Evolutionary conservation across 441 rosid genomes (phyloP).

Genomic region (Bruguiera hainesii): DNA sequence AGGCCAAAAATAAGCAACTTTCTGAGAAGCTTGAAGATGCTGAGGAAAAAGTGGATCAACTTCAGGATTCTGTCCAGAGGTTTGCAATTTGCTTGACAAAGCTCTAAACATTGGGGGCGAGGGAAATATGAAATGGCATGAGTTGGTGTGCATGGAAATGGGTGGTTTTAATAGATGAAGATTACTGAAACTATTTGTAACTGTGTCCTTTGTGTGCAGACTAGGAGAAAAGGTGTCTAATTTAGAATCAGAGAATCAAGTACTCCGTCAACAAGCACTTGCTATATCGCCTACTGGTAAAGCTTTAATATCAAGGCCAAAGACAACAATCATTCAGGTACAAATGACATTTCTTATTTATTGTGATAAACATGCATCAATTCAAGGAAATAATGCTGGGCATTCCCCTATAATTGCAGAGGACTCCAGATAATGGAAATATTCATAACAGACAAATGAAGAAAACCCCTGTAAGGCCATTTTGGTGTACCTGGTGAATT

Average conservation of each 20-base stretch:
- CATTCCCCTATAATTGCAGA: slow-evolving; percentile 39
- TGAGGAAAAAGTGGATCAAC: slow-evolving; percentile 67
- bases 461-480: slow-evolving; percentile 45
- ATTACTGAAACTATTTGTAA: slow-evolving; percentile 7
- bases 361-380: background rate
- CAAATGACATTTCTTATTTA: slow-evolving; percentile 11
- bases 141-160: background rate
- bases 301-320: slow-evolving; percentile 53
- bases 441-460: slow-evolving; percentile 58
- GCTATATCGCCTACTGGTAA: slow-evolving; percentile 83
- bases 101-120: background rate
- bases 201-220: slow-evolving; percentile 36
- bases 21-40: slow-evolving; percentile 69
- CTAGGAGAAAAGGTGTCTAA: slow-evolving; percentile 87
- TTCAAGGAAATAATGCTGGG: slow-evolving; percentile 18
- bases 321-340: slow-evolving; percentile 69
- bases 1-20: slow-evolving; percentile 56
- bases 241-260: slow-evolving; percentile 93
- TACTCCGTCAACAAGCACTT: slow-evolving; percentile 91
- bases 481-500: slow-evolving; percentile 2
- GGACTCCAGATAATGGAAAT: slow-evolving; percentile 82
- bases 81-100: slow-evolving; percentile 25
- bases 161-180: slow-evolving; percentile 1
- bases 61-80: slow-evolving; percentile 94
- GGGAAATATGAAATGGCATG: background rate